Evolutionary conservation across 2,329 filamentous ascomycete species (phyloP).

Genomic region (Beauveria rudraprayagi): DNA sequence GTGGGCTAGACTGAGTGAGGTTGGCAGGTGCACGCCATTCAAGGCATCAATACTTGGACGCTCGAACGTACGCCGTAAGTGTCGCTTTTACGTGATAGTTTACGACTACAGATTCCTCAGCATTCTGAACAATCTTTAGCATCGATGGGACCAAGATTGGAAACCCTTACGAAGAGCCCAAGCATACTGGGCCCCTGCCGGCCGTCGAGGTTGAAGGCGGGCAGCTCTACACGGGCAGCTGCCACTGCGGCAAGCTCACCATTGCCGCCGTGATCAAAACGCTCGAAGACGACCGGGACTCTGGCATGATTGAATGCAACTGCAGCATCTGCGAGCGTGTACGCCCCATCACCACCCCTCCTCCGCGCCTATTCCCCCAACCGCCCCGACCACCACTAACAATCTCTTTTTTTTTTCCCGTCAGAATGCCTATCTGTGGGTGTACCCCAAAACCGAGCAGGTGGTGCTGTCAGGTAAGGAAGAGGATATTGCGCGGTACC

Average conservation of each 20-base stretch:
- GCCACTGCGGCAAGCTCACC: slow-evolving; percentile 44
- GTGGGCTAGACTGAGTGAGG: not conserved
- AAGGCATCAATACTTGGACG: slow-evolving; percentile 34
- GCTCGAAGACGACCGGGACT: slow-evolving; percentile 29
- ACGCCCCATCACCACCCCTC: slow-evolving; percentile 12
- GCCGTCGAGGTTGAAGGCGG: slow-evolving; percentile 27
- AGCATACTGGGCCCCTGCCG: slow-evolving; percentile 35
- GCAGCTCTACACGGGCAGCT: slow-evolving; percentile 40
- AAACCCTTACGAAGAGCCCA: slow-evolving; percentile 25
- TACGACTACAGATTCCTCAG: not conserved
- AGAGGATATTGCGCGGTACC: slow-evolving; percentile 32
- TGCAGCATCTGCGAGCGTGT: slow-evolving; percentile 42
- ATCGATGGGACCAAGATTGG: slow-evolving; percentile 29
- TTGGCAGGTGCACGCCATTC: slow-evolving; percentile 33
- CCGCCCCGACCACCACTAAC: too few species aligned
- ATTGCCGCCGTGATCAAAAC: slow-evolving; percentile 35
- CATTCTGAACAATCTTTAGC: slow-evolving; percentile 18
- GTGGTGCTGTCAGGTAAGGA: slow-evolving; percentile 31
- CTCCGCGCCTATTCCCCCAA: too few species aligned
- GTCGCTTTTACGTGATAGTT: not conserved
- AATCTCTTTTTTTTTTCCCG: too few species aligned
- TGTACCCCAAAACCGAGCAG: slow-evolving; percentile 32
- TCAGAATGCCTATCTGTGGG: slow-evolving; percentile 37
- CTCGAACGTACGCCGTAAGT: slow-evolving; percentile 30
- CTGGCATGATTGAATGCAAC: slow-evolving; percentile 35